Evolutionary conservation across 495 filamentous ascomycete species (phyloP).

Genomic region (Xylaria telfairii): DNA sequence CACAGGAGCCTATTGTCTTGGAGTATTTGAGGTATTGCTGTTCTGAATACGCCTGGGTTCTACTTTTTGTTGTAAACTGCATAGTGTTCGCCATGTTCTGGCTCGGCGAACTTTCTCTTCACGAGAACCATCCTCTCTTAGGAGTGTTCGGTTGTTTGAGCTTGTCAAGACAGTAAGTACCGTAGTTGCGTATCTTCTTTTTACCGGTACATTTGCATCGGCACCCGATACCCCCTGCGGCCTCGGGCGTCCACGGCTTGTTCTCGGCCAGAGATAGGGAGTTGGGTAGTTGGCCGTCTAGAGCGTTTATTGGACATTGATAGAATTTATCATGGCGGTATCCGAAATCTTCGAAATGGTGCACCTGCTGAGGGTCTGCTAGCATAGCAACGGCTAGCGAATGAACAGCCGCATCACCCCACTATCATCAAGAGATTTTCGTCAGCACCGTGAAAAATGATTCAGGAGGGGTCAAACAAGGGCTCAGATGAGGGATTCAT

Average conservation of each 20-base stretch:
- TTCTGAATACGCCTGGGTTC: background rate
- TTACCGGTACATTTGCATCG: slow-evolving; percentile 40
- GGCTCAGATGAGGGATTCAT: background rate
- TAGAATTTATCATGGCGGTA: slow-evolving; percentile 47
- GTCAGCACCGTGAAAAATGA: background rate
- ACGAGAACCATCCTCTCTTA: slow-evolving; percentile 36
- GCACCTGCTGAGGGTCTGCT: slow-evolving; percentile 47
- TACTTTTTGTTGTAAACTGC: too few relatives aligned
- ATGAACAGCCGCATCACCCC: slow-evolving; percentile 54
- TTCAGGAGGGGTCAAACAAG: background rate
- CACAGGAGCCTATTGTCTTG: background rate
- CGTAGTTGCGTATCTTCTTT: slow-evolving; percentile 27
- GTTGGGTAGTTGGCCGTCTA: slow-evolving; percentile 35
- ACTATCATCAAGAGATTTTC: slow-evolving; percentile 30
- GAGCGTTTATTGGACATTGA: slow-evolving; percentile 40
- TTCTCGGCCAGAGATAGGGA: slow-evolving; percentile 28
- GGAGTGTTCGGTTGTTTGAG: slow-evolving; percentile 37
- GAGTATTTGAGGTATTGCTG: background rate
- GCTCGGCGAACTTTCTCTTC: background rate
- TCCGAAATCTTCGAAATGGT: slow-evolving; percentile 52
- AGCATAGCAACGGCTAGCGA: slow-evolving; percentile 49
- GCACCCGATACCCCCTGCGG: slow-evolving; percentile 38
- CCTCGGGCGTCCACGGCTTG: slow-evolving; percentile 35
- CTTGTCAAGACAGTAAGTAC: slow-evolving; percentile 35
- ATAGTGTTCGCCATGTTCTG: background rate